Conservation (phyloP, 345 rosid species). For the Populus ilicifolia region DNA sequence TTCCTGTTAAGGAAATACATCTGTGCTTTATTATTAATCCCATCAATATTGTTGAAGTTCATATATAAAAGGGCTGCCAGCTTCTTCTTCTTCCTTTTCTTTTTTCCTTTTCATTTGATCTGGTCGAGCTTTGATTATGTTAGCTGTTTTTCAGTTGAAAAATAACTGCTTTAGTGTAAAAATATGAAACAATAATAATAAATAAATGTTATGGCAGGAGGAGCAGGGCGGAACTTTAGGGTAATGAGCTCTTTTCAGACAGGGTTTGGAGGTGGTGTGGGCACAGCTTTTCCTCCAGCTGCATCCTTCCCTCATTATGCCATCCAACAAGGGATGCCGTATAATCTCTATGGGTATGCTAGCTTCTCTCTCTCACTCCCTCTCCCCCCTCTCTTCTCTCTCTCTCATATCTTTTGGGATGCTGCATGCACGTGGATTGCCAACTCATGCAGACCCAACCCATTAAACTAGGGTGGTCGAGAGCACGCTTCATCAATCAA, state of each 20-base stretch:
- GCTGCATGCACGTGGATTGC: constrained; percentile 46
- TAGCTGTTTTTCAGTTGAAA: background rate
- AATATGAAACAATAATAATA: background rate
- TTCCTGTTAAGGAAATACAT: background rate
- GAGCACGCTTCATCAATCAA: constrained; percentile 16
- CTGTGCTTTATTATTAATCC: background rate
- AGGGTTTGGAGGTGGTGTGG: constrained; percentile 54
- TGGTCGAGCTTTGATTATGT: background rate
- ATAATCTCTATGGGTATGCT: constrained; percentile 55
- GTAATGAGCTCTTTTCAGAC: constrained; percentile 69
- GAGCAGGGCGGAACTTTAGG: constrained; percentile 64
- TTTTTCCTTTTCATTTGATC: too few relatives aligned
- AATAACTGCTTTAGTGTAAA: background rate
- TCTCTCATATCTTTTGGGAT: background rate
- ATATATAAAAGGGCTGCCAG: background rate
- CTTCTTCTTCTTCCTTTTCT: too few relatives aligned
- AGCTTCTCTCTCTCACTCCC: background rate
- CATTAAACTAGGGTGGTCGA: constrained; percentile 21
- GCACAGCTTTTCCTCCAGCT: constrained; percentile 69
- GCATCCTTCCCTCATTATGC: constrained; percentile 87
- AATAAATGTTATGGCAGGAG: constrained; percentile 27
- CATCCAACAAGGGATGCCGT: constrained; percentile 74
- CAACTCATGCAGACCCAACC: constrained; percentile 39
- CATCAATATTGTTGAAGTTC: background rate
- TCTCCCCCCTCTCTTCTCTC: background rate